Evolutionary conservation across 2,329 filamentous ascomycete genomes (phyloP).

Genomic region (Aspergillus latus): DNA sequence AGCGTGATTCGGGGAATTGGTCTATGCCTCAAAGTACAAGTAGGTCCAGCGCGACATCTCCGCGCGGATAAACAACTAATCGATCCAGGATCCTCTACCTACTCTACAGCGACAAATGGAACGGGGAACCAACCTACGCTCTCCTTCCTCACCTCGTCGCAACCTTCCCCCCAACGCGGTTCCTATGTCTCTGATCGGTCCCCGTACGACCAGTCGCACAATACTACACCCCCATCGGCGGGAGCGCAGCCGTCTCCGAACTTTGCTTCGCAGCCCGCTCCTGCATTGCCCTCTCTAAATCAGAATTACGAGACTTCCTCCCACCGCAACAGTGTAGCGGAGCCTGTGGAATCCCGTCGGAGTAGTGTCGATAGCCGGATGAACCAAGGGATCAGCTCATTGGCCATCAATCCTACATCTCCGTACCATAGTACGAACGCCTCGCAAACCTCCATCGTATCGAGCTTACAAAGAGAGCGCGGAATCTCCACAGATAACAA

Average conservation of each 20-base stretch:
- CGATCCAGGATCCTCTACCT: slow-evolving; percentile 47
- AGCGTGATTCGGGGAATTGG: slow-evolving; percentile 61
- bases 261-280: slow-evolving; percentile 40
- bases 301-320: slow-evolving; percentile 56
- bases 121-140: slow-evolving; percentile 46
- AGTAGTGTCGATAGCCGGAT: slow-evolving; percentile 52
- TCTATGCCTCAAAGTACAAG: slow-evolving; percentile 60
- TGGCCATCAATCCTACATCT: slow-evolving; percentile 49
- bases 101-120: slow-evolving; percentile 49
- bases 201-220: slow-evolving; percentile 42
- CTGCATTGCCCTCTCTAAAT: slow-evolving; percentile 58
- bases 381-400: slow-evolving; percentile 50
- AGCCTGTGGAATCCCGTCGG: slow-evolving; percentile 49
- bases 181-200: slow-evolving; percentile 43
- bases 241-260: slow-evolving; percentile 41
- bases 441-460: slow-evolving; percentile 48
- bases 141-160: slow-evolving; percentile 45
- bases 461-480: slow-evolving; percentile 43
- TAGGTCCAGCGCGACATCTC: slow-evolving; percentile 34
- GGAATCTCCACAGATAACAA: slow-evolving; percentile 44
- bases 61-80: background rate
- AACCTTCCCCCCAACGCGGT: slow-evolving; percentile 46
- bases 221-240: slow-evolving; percentile 38
- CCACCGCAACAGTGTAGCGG: slow-evolving; percentile 43
- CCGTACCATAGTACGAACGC: slow-evolving; percentile 50